Conservation (phyloP, 1,284 basidiomycete genomes). For the Cutaneotrichosporon sp. region DNA sequence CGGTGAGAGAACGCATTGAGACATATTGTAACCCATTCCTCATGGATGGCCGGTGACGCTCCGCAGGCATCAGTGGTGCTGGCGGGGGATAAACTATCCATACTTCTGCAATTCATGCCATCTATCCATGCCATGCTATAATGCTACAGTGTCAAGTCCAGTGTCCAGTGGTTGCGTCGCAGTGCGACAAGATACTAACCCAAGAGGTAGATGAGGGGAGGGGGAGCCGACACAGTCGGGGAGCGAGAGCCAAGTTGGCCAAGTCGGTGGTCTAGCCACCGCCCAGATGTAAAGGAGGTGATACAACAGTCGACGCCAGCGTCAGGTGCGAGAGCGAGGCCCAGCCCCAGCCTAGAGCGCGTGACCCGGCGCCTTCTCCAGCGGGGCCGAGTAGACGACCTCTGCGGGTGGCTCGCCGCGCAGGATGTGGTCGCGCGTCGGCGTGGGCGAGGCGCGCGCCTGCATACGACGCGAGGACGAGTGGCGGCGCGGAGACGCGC, state of each 20-base stretch:
- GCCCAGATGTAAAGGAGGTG: background rate
- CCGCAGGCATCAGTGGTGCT: too few species aligned
- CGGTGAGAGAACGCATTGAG: too few species aligned
- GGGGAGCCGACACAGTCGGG: background rate
- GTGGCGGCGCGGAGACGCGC: slow-evolving; percentile 1
- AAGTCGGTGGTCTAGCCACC: background rate
- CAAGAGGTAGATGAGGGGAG: background rate
- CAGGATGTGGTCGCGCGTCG: slow-evolving; percentile 20
- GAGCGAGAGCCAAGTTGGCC: too few species aligned
- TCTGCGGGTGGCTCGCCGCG: background rate
- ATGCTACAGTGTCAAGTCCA: background rate
- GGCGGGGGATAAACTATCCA: too few species aligned
- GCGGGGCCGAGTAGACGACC: background rate
- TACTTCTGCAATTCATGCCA: too few species aligned
- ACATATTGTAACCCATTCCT: too few species aligned
- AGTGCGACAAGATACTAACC: background rate
- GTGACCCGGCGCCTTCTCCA: background rate
- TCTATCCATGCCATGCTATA: slow-evolving; percentile 2
- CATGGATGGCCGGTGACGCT: too few species aligned
- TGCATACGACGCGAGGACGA: slow-evolving; percentile 15
- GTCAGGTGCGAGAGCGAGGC: background rate
- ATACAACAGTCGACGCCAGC: background rate
- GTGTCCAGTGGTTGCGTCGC: background rate
- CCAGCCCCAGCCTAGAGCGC: background rate
- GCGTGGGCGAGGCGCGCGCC: background rate